Base-by-base conservation (phyloP, 2,329 filamentous ascomycete species). In the Colletotrichum lentis region DNA sequence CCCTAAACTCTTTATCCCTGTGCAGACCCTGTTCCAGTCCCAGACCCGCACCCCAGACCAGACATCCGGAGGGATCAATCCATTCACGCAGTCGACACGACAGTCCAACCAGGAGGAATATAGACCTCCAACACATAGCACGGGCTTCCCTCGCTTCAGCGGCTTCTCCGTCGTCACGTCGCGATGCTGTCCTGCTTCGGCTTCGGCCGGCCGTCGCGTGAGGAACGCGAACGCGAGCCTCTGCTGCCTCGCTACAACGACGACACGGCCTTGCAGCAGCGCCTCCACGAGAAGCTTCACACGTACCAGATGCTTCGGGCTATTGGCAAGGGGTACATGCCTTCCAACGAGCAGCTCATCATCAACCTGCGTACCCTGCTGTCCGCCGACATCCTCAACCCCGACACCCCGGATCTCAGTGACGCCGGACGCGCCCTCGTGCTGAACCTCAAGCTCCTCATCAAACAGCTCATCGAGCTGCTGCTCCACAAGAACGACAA, bases 291-390 rank as follows among this genome's bases (percentile, higher is more conserved):
- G 78, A 97, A 97, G 83, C 86, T 98, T 69, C 95, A 97, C 80
- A 90, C 90, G 31, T 97, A 97, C 76, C 93, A 97, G 83, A 97
- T 97, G 91, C 77, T 94, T 35, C 87, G 92, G 61, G 95, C 95
- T 62, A 78, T 97, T 11, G 87, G 87, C 1, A 88, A 92, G 74
- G 95, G 95, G 6, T 97, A 90, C 79, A 94, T 98, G 91, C 95
- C 95, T 54, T 96, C 93, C 6, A 97, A 92, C 12, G 90, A 96
- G 73, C 95, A 98, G 77, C 76, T 86, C 72, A 91, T 96, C 73
- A 83, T 90, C 76, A 94, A 96, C 72, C 82, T 98, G 3, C 89
- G 93, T 72, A 92, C 90, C 2, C 80, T 97, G 1, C 84, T 97
- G 10, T 88, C 92, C 4, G 89, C 92, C 41, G 91, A 95, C 73